These are phyloP conservation scores for Adansonia gregorii DNA, from an alignment of 441 rosid species.

Conservation along the genomic window DNA sequence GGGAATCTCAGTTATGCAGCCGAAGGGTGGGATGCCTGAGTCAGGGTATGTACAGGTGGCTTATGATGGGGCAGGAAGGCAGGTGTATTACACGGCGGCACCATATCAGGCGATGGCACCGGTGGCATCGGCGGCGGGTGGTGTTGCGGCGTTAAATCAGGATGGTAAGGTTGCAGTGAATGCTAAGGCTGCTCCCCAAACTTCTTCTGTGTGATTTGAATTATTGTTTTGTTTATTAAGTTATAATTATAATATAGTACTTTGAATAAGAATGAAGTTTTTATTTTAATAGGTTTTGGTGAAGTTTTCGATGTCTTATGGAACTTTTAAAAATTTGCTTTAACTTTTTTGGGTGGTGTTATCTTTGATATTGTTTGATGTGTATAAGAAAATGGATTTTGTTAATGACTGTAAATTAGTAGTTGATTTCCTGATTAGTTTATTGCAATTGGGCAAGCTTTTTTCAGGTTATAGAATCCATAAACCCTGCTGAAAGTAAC, in stretches of 20 bases:
- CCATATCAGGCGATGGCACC: conserved; percentile 39
- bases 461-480: not conserved
- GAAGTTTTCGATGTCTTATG: conserved; percentile 5
- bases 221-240: conserved; percentile 25
- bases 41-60: conserved; percentile 45
- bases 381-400: conserved; percentile 22
- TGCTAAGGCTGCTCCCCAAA: conserved; percentile 38
- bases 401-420: not conserved
- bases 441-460: conserved; percentile 14
- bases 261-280: conserved; percentile 19
- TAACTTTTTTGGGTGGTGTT: not conserved
- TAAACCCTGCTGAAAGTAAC: not conserved
- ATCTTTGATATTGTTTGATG: conserved; percentile 20
- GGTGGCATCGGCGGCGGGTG: conserved; percentile 29
- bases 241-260: not conserved
- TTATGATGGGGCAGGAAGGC: conserved; percentile 58
- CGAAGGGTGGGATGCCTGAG: conserved; percentile 36
- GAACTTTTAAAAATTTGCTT: not conserved
- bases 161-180: conserved; percentile 46
- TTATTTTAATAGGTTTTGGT: conserved; percentile 20
- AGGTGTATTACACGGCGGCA: conserved; percentile 45
- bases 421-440: conserved; percentile 23
- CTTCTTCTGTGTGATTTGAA: conserved; percentile 40
- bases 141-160: conserved; percentile 45
- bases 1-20: conserved; percentile 37